Evolutionary conservation across 306 rosid genomes (phyloP), one percentile per base, ranked within the genome.

Genomic region (Prunus padus): DNA sequence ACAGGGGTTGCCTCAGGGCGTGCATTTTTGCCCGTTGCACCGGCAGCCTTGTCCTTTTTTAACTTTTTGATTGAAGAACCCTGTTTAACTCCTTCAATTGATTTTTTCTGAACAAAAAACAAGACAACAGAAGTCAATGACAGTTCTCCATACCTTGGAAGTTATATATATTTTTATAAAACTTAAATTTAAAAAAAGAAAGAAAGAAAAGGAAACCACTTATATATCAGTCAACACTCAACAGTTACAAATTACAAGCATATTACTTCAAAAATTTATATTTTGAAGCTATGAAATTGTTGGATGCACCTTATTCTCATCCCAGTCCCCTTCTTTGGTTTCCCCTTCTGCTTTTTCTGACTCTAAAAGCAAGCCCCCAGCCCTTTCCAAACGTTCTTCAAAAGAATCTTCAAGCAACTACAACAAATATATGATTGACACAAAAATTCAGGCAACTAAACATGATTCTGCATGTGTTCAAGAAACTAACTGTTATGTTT

Each of bases 351-450:
- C 91, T 78, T 84, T 92, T 75, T 95, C 99, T 78, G 97, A 84
- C 86, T 96, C 98, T 42, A 92, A 88, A 84, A 88, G 80, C 81
- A 90, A 86, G 71, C 80, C 84, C 69, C 87, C 96, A 4, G 88
- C 81, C 89, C 92, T 96, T 80, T 92, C 99, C 83, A 84, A 79
- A 82, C 97, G 85, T 63, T 92, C 98, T 81, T 96, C 96, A 11
- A 96, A 80, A 64, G 97, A 89, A 82, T 92, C 98, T 88, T 96
- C 96, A 49, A 96, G 98, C 88, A 92, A 82, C 99, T 92, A 77
- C 15, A 15, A 77, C 30, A 78, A 76, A 63, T 28, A 68, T 30
- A 72, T 26, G 33, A 57, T 37, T 49, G 69, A 56, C 42, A 65
- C 37, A 33, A 10, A 78, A 76, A 28, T 23, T 76, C 52, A 66